Percentiles rank a stretch among this genome's conserved stretches.
Conservation (phyloP, 2,329 filamentous ascomycete genomes). For the Verticillium isaacii region DNA sequence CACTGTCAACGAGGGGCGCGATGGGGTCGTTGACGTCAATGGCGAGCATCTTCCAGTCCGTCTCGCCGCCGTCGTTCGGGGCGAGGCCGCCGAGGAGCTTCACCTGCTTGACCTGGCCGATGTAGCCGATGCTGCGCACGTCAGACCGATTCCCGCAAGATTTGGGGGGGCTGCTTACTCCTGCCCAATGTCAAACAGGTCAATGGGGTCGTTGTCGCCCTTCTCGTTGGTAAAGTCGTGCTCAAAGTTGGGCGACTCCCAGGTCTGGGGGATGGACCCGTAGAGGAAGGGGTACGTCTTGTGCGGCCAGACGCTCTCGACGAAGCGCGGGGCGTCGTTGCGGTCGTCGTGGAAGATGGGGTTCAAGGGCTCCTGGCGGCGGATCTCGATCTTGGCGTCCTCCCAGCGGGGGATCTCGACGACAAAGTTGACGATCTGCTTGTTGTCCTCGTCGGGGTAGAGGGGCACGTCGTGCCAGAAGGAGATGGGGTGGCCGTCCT, state of each 20-base stretch:
- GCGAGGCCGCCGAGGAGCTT: constrained; percentile 35
- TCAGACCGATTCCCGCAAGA: not conserved
- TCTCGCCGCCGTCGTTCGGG: constrained; percentile 28
- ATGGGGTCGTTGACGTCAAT: constrained; percentile 33
- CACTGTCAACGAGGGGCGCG: constrained; percentile 27
- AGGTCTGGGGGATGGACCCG: constrained; percentile 38
- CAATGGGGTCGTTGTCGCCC: constrained; percentile 38
- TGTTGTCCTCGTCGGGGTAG: constrained; percentile 27
- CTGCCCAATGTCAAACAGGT: constrained; percentile 33
- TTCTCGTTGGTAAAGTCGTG: constrained; percentile 29
- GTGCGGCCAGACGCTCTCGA: constrained; percentile 37
- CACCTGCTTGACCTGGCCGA: constrained; percentile 34
- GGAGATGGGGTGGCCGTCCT: constrained; percentile 32
- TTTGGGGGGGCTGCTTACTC: constrained; percentile 14
- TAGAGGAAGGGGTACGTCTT: constrained; percentile 38
- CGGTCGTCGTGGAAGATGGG: constrained; percentile 37
- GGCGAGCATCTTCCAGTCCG: constrained; percentile 35
- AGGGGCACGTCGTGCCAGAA: constrained; percentile 37
- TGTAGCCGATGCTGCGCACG: constrained; percentile 19
- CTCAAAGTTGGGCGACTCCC: constrained; percentile 35
- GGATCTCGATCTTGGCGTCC: constrained; percentile 33
- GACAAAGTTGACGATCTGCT: constrained; percentile 30
- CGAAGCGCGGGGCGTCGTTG: constrained; percentile 28
- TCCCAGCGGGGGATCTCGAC: constrained; percentile 38
- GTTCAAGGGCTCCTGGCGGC: constrained; percentile 32